These are phyloP conservation scores for Colletotrichum noveboracense DNA, from an alignment of 2,329 filamentous ascomycete genomes.

Conservation along the genomic window DNA sequence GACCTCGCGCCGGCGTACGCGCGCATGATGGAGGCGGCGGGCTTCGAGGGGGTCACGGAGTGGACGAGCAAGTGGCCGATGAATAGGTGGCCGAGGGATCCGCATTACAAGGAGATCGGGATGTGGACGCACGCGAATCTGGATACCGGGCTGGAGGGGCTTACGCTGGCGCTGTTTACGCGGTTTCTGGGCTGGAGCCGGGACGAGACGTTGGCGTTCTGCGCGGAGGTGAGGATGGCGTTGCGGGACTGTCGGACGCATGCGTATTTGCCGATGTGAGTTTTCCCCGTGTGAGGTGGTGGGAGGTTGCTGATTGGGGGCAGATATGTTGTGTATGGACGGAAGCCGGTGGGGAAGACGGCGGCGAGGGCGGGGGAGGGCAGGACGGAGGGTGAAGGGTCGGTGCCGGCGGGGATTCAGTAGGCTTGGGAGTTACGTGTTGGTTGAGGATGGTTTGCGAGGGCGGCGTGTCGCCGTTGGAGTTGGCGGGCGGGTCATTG, in stretches of 20 bases:
- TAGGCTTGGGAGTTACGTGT: background rate
- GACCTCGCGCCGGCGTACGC: conserved; percentile 32
- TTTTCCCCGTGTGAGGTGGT: background rate
- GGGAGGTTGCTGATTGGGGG: background rate
- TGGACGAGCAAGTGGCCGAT: conserved; percentile 38
- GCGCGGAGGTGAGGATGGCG: conserved; percentile 26
- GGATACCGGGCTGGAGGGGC: conserved; percentile 35
- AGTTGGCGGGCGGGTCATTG: background rate
- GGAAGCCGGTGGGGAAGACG: background rate
- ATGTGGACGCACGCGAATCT: conserved; percentile 35
- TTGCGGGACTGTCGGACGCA: conserved; percentile 29
- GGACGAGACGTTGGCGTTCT: conserved; percentile 32
- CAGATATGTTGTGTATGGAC: conserved; percentile 17
- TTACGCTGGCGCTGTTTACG: conserved; percentile 41
- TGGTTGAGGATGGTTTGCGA: background rate
- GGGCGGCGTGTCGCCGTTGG: background rate
- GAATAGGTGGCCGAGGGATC: conserved; percentile 40
- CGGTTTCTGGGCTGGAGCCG: conserved; percentile 38
- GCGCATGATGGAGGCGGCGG: conserved; percentile 29
- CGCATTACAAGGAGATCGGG: conserved; percentile 39
- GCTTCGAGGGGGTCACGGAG: conserved; percentile 37
- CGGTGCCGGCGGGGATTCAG: background rate
- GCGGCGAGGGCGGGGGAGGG: background rate
- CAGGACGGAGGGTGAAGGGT: background rate
- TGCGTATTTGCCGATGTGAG: conserved; percentile 26